phyloP scores from a whole-genome alignment of 1,139 yeast species.

The Spencermartinsiella ligniputridi region DNA sequence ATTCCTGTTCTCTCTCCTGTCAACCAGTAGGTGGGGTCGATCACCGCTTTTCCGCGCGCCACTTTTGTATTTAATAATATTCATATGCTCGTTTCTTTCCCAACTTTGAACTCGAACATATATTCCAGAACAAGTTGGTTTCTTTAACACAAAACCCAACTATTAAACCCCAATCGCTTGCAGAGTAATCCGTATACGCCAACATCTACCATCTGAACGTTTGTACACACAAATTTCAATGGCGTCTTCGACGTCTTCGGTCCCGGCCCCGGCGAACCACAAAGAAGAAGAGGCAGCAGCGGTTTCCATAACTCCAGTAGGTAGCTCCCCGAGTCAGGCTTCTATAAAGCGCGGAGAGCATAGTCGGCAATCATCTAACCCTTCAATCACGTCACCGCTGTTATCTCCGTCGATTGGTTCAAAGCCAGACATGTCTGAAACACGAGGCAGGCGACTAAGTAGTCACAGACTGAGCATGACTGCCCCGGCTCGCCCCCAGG shows the following conservation, averaged over 20 bases:
- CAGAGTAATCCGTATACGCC: no score
- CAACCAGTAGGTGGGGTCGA: no score
- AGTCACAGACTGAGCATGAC: not conserved
- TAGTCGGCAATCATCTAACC: not conserved
- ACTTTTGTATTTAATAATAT: no score
- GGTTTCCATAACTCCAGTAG: not conserved
- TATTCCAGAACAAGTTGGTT: no score
- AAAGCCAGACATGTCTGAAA: not conserved
- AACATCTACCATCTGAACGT: no score
- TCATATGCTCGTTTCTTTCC: no score
- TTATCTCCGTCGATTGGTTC: not conserved
- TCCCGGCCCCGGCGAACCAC: no score
- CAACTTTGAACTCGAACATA: no score
- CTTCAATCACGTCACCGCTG: not conserved
- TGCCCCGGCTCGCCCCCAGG: slow-evolving; percentile 1
- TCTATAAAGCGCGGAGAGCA: not conserved
- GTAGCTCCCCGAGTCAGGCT: not conserved
- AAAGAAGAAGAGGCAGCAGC: not conserved
- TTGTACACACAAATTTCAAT: not conserved
- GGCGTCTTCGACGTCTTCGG: not conserved
- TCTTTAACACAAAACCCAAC: no score
- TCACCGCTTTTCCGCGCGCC: no score
- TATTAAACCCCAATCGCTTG: no score
- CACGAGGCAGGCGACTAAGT: not conserved
- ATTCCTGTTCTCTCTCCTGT: no score